A percentile compares a stretch with the other conserved stretches of the same genome.
Conservation (phyloP, 306 rosid species). For the Datisca glomerata region DNA sequence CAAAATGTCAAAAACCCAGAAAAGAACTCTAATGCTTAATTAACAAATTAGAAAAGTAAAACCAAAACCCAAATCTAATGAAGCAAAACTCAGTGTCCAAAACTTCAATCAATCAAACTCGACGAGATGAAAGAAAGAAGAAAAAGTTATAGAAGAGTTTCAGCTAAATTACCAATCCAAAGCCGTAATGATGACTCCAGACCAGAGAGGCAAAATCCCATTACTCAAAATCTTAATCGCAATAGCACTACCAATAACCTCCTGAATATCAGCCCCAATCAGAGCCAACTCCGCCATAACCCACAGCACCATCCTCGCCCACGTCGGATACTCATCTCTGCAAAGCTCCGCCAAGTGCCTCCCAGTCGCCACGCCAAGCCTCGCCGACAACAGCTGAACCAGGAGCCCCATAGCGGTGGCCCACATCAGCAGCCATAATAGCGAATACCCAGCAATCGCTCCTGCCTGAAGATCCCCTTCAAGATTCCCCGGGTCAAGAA, state of each 20-base stretch:
- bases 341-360: constrained; percentile 83
- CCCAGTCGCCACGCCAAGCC: constrained; percentile 95
- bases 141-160: no score
- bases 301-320: constrained; percentile 83
- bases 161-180: constrained; percentile 49
- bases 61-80: not conserved
- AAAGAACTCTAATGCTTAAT: not conserved
- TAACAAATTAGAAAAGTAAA: not conserved
- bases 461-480: constrained; percentile 98
- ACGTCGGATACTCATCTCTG: constrained; percentile 78
- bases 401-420: constrained; percentile 87
- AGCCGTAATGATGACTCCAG: constrained; percentile 86
- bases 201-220: constrained; percentile 78
- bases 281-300: constrained; percentile 88
- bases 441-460: constrained; percentile 84
- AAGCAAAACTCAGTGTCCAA: not conserved
- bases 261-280: constrained; percentile 93
- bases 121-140: not conserved
- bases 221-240: constrained; percentile 76
- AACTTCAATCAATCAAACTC: not conserved
- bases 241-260: constrained; percentile 95
- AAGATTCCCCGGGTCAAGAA: constrained; percentile 84
- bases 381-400: constrained; percentile 73
- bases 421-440: constrained; percentile 87
- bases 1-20: not conserved